Percentiles rank a stretch among this genome's conserved stretches.
Conservation (phyloP, 2,329 filamentous ascomycete genomes). For the Epichloe amarillans region DNA sequence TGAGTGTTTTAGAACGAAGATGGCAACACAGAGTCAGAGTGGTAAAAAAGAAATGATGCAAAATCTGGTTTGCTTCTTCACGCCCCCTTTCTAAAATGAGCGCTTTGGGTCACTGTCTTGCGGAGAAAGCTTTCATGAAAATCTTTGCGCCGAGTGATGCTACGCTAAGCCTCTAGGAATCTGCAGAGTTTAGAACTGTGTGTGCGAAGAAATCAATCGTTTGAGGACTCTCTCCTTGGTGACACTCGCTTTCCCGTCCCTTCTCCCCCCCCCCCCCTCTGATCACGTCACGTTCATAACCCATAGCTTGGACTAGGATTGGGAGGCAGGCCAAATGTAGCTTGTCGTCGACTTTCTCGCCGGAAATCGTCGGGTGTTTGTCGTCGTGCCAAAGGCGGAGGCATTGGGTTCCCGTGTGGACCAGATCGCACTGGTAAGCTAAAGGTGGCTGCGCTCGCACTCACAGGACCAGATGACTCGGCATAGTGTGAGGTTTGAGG, state of each 20-base stretch:
- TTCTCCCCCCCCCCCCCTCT: neutral
- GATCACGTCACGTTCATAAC: conserved; percentile 10
- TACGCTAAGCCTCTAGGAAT: conserved; percentile 13
- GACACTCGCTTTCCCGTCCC: neutral
- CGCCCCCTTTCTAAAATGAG: neutral
- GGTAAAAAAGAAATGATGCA: neutral
- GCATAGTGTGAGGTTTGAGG: conserved; percentile 30
- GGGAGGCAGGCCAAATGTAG: conserved; percentile 35
- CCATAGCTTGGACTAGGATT: conserved; percentile 27
- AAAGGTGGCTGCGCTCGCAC: conserved; percentile 38
- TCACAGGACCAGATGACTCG: conserved; percentile 26
- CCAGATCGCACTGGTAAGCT: conserved; percentile 52
- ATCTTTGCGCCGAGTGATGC: conserved; percentile 22
- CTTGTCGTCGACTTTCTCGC: conserved; percentile 39
- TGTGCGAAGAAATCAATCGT: neutral
- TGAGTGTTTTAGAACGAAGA: neutral
- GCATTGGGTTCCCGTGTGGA: conserved; percentile 44
- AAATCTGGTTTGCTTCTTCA: neutral
- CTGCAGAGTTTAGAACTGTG: conserved; percentile 4
- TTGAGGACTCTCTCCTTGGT: neutral
- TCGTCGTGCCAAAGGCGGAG: conserved; percentile 46
- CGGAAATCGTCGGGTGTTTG: conserved; percentile 40
- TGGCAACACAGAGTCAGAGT: neutral
- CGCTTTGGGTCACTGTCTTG: conserved; percentile 3
- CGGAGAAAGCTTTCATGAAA: conserved; percentile 8